These are phyloP conservation scores for Capsicum rhomboideum DNA, from an alignment of 257 asterid genomes.

Conservation along the genomic window DNA sequence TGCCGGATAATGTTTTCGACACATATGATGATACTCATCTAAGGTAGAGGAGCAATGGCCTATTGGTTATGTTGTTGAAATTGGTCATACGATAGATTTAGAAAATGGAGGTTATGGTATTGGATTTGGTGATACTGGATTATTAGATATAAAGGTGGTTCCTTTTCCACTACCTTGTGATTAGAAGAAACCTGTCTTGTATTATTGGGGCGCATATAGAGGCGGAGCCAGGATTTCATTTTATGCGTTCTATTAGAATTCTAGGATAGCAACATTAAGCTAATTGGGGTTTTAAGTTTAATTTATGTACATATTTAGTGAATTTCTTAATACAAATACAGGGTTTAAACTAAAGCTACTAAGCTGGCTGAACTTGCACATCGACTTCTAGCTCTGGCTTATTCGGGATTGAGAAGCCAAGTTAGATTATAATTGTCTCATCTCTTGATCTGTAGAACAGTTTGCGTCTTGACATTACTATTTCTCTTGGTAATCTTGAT, in stretches of 20 bases:
- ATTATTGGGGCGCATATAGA: not conserved
- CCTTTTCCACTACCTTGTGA: not conserved
- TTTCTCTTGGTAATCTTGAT: no score
- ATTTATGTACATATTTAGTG: not conserved
- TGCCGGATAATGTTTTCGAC: slow-evolving; percentile 72
- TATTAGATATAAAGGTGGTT: not conserved
- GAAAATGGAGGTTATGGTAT: not conserved
- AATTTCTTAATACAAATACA: not conserved
- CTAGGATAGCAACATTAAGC: not conserved
- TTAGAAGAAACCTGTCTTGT: not conserved
- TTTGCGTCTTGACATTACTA: no score
- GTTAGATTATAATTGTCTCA: no score
- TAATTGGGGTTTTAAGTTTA: not conserved
- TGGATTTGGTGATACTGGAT: not conserved
- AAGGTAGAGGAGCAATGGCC: slow-evolving; percentile 24
- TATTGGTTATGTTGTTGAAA: not conserved
- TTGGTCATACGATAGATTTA: not conserved
- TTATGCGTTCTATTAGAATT: not conserved
- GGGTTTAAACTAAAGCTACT: not conserved
- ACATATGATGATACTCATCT: slow-evolving; percentile 71
- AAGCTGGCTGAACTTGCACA: not conserved
- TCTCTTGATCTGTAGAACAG: no score
- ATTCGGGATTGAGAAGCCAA: not conserved
- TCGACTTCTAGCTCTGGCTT: not conserved
- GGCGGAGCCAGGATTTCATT: not conserved